A percentile compares a stretch with the other conserved stretches of the same genome.
Conservation (phyloP, 2,329 filamentous ascomycete genomes). For the Cercospora zeina region DNA sequence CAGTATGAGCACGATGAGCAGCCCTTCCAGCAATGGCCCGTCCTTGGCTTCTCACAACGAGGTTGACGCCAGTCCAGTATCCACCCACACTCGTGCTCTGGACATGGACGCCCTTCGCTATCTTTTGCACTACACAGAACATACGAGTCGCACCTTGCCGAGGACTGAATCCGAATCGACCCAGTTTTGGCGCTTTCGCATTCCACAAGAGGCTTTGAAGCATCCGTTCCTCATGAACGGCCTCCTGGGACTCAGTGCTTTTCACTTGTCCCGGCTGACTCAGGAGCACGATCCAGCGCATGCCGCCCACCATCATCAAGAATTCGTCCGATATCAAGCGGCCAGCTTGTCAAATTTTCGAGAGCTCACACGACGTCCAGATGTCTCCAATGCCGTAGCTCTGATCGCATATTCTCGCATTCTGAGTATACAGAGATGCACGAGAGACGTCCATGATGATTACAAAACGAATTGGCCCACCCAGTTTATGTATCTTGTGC, state of each 20-base stretch:
- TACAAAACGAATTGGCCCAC: conserved; percentile 12
- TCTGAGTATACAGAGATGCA: conserved; percentile 18
- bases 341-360: conserved; percentile 20
- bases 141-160: conserved; percentile 14
- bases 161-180: conserved; percentile 13
- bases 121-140: conserved; percentile 17
- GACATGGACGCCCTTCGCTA: conserved; percentile 23
- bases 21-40: conserved; percentile 8
- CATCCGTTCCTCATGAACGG: conserved; percentile 24
- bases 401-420: conserved; percentile 21
- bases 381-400: conserved; percentile 19
- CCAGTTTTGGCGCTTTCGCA: conserved; percentile 17
- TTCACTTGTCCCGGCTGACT: conserved; percentile 11
- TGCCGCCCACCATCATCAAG: conserved; percentile 15
- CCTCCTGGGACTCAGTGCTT: conserved; percentile 18
- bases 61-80: neutral
- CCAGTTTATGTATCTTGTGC: conserved; percentile 20
- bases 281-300: conserved; percentile 9
- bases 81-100: neutral
- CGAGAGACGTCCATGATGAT: conserved; percentile 3
- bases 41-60: neutral
- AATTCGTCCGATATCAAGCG: conserved; percentile 17
- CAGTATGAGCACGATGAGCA: conserved; percentile 9
- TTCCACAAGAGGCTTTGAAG: conserved; percentile 20
- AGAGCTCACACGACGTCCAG: conserved; percentile 16